Evolutionary conservation across 2,329 filamentous ascomycete species (phyloP), one percentile per base, ranked within the genome.

Genomic region (Xylaria sp.): DNA sequence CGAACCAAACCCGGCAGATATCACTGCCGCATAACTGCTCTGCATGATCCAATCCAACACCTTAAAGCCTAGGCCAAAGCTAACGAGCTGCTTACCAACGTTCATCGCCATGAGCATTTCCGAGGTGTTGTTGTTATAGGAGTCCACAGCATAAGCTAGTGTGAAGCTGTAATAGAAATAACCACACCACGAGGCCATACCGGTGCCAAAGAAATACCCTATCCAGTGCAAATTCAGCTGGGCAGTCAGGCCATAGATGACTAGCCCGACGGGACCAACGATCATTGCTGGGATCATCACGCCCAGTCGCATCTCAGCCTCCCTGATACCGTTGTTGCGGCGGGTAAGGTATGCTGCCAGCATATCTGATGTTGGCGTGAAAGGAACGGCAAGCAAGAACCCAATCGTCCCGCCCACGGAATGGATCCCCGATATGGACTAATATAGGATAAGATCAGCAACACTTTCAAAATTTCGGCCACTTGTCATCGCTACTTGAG

Each of bases 71-170:
- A 87, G 83, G 1, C 84, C 85, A 69, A 87, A 88, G 65, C 82
- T 85, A 61, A 87, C 86, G 2, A 85, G 84, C 77, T 87, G 85
- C 75, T 87, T 87, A 12, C 86, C 86, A n/a, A 88, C 74, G 71
- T 87, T 87, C 82, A 87, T 87, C 2, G 85, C 85, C 69, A 88
- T 89, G 12, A 90, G 82, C 87, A 89, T 89, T 78, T 90, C 88
- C 28, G 84, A 85, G n/a, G 87, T 86, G 72, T 89, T 88, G 41
- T 84, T 81, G 23, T 84, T 85, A 77, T 90, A 88, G 62, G 83
- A 85, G 74, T 90, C 88, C 46, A 90, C 85, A 1, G 88, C 87
- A 73, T 90, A 90, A 2, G 87, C 88, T 9, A 90, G 81, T 12
- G 87, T 86, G 73, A 89, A 87, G 15, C 84, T 85, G 76, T 87